Evolutionary conservation across 495 filamentous ascomycete genomes (phyloP).

Genomic region (Tuber calosporum): DNA sequence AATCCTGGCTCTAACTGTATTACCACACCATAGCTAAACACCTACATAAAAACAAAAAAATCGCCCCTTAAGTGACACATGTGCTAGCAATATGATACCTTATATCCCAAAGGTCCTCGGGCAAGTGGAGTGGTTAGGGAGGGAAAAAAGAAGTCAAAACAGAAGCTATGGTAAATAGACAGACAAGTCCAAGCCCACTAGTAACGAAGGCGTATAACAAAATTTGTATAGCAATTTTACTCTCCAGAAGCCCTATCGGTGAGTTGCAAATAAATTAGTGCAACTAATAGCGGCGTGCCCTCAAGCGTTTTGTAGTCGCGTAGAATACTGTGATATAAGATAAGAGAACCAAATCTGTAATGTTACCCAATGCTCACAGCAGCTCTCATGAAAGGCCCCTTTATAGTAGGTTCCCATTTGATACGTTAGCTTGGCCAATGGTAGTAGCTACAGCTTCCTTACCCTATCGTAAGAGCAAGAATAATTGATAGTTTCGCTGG

Average conservation of each 20-base stretch:
- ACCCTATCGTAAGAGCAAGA: not conserved
- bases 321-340: not conserved
- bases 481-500: too few species aligned
- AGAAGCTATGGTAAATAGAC: not conserved
- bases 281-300: not conserved
- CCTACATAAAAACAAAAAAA: not conserved
- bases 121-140: not conserved
- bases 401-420: not conserved
- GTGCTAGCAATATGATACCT: not conserved
- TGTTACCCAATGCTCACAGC: not conserved
- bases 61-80: not conserved
- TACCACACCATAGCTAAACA: not conserved
- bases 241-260: not conserved
- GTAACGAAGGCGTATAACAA: not conserved
- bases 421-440: not conserved
- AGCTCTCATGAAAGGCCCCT: not conserved
- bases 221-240: not conserved
- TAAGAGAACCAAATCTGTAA: not conserved
- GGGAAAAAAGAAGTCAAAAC: not conserved
- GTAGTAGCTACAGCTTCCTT: not conserved
- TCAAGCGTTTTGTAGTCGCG: not conserved
- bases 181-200: not conserved
- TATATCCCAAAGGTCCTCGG: not conserved
- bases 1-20: not conserved
- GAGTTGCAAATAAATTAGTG: not conserved